Percentiles rank a stretch among this genome's conserved stretches.
Conservation (phyloP, 164 flowering plant species). For the Berberis thunbergii region DNA sequence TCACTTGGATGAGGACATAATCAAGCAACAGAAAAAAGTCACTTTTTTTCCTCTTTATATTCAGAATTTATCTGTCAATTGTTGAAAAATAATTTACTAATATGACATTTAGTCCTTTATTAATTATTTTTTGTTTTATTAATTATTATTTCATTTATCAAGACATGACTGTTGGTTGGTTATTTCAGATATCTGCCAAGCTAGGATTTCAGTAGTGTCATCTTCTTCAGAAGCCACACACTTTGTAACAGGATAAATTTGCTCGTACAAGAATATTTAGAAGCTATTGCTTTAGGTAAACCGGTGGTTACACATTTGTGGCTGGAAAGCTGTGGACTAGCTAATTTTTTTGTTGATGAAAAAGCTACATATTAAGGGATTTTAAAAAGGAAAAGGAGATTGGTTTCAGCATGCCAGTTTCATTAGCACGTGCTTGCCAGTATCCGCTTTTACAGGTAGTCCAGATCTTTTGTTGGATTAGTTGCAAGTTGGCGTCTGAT, state of each 20-base stretch:
- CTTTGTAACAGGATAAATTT: conserved; percentile 75
- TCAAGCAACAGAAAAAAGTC: conserved; percentile 90
- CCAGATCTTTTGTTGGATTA: neutral
- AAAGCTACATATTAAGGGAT: conserved; percentile 66
- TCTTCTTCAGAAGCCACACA: conserved; percentile 79
- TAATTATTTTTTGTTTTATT: neutral
- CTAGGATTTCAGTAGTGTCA: conserved; percentile 48
- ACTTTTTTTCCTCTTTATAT: neutral
- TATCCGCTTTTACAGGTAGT: conserved; percentile 65
- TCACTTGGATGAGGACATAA: conserved; percentile 65
- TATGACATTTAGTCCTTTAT: neutral
- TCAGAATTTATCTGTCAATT: neutral
- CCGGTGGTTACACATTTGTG: conserved; percentile 83
- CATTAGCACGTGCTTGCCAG: conserved; percentile 61
- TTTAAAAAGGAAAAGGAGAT: conserved; percentile 81
- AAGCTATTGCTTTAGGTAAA: conserved; percentile 87
- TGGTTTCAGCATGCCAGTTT: conserved; percentile 74
- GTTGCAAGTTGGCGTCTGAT: neutral
- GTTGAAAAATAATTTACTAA: neutral
- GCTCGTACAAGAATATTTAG: conserved; percentile 87
- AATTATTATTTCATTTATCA: neutral
- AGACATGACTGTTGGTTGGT: conserved; percentile 4
- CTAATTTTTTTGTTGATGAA: conserved; percentile 75
- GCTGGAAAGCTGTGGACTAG: conserved; percentile 88
- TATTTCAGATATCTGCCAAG: conserved; percentile 49